Conservation (phyloP, 2,329 filamentous ascomycete genomes). For the Phialophora expanda region DNA sequence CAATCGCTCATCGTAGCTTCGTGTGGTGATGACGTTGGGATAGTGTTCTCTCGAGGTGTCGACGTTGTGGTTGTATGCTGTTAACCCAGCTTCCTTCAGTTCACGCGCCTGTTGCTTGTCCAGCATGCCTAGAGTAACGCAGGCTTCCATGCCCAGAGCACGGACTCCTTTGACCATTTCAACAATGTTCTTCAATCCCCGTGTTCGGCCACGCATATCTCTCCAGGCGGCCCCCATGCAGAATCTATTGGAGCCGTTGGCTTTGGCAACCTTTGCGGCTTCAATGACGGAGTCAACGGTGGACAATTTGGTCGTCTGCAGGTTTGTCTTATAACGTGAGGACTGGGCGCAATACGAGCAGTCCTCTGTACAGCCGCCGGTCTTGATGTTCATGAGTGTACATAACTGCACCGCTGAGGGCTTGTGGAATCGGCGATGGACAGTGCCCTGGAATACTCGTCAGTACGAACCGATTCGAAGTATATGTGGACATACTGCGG, state of each 20-base stretch:
- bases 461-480: not conserved
- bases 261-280: conserved; percentile 76
- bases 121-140: conserved; percentile 94
- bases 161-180: conserved; percentile 83
- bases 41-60: conserved; percentile 88
- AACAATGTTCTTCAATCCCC: conserved; percentile 79
- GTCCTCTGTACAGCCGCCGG: conserved; percentile 88
- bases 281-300: conserved; percentile 79
- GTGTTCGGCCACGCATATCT: conserved; percentile 90
- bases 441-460: conserved; percentile 61
- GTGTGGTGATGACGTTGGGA: conserved; percentile 81
- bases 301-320: conserved; percentile 75
- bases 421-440: conserved; percentile 86
- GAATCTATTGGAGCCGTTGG: conserved; percentile 86
- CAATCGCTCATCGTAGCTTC: conserved; percentile 84
- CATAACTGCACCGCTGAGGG: conserved; percentile 86
- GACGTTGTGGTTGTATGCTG: conserved; percentile 93
- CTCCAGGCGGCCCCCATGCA: conserved; percentile 96
- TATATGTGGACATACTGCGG: conserved; percentile 64
- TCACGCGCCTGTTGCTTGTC: conserved; percentile 79
- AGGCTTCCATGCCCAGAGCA: conserved; percentile 84
- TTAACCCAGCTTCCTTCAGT: conserved; percentile 81
- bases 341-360: conserved; percentile 93
- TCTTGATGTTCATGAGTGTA: conserved; percentile 97
- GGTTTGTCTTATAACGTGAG: conserved; percentile 76